Evolutionary conservation across 1,284 basidiomycete genomes (phyloP).

Genomic region (Fomitopsis pinicola): DNA sequence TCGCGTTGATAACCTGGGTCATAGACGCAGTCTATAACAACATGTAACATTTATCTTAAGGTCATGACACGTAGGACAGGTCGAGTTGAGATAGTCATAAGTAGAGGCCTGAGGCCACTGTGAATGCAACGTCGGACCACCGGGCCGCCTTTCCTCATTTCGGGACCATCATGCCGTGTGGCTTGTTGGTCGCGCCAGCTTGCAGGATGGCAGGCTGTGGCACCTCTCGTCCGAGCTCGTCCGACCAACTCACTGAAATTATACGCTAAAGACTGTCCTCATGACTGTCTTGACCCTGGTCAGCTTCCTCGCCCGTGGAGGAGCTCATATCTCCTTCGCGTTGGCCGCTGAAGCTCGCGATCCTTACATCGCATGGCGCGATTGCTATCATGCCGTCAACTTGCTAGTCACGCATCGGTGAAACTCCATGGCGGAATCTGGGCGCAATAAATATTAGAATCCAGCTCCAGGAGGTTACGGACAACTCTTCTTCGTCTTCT

Average conservation of each 20-base stretch:
- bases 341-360: neutral
- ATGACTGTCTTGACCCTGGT: too few relatives aligned
- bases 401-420: neutral
- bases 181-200: too few relatives aligned
- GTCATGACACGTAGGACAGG: too few relatives aligned
- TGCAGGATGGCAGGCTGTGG: too few relatives aligned
- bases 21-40: neutral
- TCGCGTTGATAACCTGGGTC: neutral
- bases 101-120: too few relatives aligned
- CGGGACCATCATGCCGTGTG: too few relatives aligned
- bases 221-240: neutral
- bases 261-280: neutral
- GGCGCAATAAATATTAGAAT: conserved; percentile 2
- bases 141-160: too few relatives aligned
- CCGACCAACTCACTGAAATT: neutral
- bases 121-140: too few relatives aligned
- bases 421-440: neutral
- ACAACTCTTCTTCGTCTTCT: neutral
- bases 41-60: too few relatives aligned
- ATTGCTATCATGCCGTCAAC: neutral
- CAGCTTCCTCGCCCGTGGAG: neutral
- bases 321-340: neutral
- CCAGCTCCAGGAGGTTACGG: neutral
- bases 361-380: neutral
- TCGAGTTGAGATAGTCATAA: too few relatives aligned